These are phyloP conservation scores for Pyracantha coccinea DNA, from an alignment of 331 rosid genomes.

Conservation along the genomic window DNA sequence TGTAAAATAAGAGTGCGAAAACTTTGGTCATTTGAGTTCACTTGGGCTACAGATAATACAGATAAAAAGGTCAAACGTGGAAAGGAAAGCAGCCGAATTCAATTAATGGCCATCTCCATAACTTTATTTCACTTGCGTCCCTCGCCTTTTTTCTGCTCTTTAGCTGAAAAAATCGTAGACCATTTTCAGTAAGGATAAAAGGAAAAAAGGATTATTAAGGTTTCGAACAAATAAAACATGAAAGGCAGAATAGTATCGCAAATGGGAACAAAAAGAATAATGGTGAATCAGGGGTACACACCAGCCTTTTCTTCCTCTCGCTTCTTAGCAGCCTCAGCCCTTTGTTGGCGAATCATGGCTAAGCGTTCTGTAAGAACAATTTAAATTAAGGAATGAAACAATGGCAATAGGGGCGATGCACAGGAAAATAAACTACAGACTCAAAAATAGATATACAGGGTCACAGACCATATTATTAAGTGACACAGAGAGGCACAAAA, in stretches of 20 bases:
- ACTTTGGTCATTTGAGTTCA: not conserved
- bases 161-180: conserved; percentile 29
- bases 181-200: not conserved
- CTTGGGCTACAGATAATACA: conserved; percentile 3
- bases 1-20: not conserved
- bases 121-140: conserved; percentile 32
- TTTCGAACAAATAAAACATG: not conserved
- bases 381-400: not conserved
- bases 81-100: not conserved
- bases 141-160: conserved; percentile 42
- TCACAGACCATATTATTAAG: not conserved
- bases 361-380: conserved; percentile 33
- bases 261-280: not conserved
- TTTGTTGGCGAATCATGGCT: conserved; percentile 40
- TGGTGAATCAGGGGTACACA: not conserved
- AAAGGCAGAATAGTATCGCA: not conserved
- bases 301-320: conserved; percentile 49
- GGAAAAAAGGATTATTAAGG: not conserved
- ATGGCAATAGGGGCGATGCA: not conserved
- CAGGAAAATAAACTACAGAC: not conserved
- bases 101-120: not conserved
- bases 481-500: not conserved
- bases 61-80: not conserved
- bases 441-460: not conserved
- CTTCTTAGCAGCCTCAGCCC: conserved; percentile 45